Evolutionary conservation across 441 rosid species (phyloP).

Genomic region (Pelargonium myrrhifolium): DNA sequence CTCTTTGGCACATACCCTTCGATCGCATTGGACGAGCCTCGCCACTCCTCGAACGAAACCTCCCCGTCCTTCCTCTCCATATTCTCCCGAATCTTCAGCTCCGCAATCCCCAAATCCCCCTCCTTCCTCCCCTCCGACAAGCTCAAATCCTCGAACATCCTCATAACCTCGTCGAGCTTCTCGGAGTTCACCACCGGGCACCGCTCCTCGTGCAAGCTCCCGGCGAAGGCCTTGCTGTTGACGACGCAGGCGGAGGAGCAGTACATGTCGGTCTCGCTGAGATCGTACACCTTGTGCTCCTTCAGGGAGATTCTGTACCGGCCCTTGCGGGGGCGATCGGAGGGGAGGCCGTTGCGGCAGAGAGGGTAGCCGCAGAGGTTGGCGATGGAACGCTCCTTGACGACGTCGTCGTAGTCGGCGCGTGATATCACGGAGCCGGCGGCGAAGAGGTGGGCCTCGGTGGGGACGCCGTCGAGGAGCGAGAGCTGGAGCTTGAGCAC

Average conservation of each 20-base stretch:
- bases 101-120: conserved; percentile 41
- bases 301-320: conserved; percentile 57
- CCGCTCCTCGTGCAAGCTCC: conserved; percentile 50
- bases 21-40: conserved; percentile 72
- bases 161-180: conserved; percentile 39
- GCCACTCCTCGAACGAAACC: conserved; percentile 38
- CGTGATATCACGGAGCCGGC: conserved; percentile 53
- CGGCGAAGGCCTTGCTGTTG: conserved; percentile 43
- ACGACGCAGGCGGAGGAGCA: conserved; percentile 60
- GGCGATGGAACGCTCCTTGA: conserved; percentile 53
- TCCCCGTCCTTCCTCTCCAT: conserved; percentile 27
- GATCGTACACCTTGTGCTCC: conserved; percentile 71
- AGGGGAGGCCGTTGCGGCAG: conserved; percentile 39
- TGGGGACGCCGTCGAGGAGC: conserved; percentile 56
- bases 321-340: conserved; percentile 47
- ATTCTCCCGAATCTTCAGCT: conserved; percentile 57
- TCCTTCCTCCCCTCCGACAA: conserved; percentile 26
- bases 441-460: conserved; percentile 49
- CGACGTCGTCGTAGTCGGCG: conserved; percentile 65
- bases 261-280: conserved; percentile 49
- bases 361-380: conserved; percentile 71
- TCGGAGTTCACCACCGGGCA: conserved; percentile 31
- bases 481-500: conserved; percentile 50
- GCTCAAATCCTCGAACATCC: conserved; percentile 17
- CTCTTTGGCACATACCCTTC: conserved; percentile 74